Base-by-base conservation (phyloP, 345 rosid genomes). In the Sisymbrium altissimum region DNA sequence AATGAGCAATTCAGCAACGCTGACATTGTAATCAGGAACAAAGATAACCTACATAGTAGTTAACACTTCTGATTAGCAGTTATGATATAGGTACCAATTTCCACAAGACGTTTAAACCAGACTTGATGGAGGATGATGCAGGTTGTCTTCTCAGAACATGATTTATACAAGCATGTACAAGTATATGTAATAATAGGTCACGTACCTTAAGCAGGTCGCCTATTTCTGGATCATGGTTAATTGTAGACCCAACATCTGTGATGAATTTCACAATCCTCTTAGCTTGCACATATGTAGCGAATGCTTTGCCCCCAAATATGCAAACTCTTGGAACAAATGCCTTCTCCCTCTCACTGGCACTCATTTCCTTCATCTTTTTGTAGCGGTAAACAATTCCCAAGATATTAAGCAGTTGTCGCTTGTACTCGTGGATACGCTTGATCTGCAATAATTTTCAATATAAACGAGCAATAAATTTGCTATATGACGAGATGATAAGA, bases 251-350 rank as follows among this genome's bases (percentile, higher is more conserved):
- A 65, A 86, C 94, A 72, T 90, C 94, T 1, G 86, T 83, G 61
- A 90, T 87, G 52, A 88, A 83, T 77, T 87, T 88, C 70, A 88
- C 89, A 70, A 90, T 90, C 76, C 90, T 85, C 83, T 88, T 90
- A 49, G 97, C 97, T 79, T 88, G 94, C 14, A 90, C 85, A 63
- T 87, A 88, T 12, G 97, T 88, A 54, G 94, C 81, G 43, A 90
- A 88, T 62, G 97, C 94, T 80, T 90, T 88, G 21, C 97, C 94
- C 21, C 94, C 97, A 69, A 88, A 84, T 74, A 90, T 87, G 74
- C 92, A 90, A 46, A 90, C 92, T 67, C 97, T 71, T 4, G 93
- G 92, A 49, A 79, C 92, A 76, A 53, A 90, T 11, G 66, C 81
- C 5, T 74, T 71, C 75, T 74, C 79, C 66, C 90, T 82, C 67